Evolutionary conservation across 169 alveolate species (phyloP).

Genomic region (Ichthyophthirius multifiliis): DNA sequence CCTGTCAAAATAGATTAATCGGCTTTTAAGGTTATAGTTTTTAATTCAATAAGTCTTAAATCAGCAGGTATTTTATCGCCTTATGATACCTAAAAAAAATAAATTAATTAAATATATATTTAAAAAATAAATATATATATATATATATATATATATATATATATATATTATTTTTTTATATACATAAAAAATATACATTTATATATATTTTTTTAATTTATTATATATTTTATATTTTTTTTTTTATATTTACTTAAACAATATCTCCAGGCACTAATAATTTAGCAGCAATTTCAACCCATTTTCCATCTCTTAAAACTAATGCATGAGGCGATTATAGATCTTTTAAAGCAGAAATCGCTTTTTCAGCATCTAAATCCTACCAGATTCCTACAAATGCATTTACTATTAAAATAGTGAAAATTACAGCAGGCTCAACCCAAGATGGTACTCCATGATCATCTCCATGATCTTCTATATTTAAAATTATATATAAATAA

Average conservation of each 20-base stretch:
- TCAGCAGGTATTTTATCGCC: constrained; percentile 99
- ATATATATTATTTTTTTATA: not conserved
- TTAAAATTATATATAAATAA: not conserved
- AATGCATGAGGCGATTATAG: constrained; percentile 34
- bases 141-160: too few species aligned
- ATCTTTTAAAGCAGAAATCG: constrained; percentile 23
- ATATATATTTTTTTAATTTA: too few species aligned
- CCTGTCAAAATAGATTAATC: constrained; percentile 97
- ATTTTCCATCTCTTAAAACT: constrained; percentile 87
- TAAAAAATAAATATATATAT: too few species aligned
- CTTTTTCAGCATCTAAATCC: constrained; percentile 97
- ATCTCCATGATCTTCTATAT: constrained; percentile 83
- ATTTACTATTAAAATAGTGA: constrained; percentile 92
- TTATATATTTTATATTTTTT: too few species aligned
- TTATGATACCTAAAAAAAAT: constrained; percentile 37
- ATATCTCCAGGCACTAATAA: constrained; percentile 97
- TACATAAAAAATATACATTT: too few species aligned
- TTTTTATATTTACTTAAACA: constrained; percentile 81
- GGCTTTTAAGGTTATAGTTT: constrained; percentile 92
- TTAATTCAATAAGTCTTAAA: constrained; percentile 90
- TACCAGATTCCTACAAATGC: constrained; percentile 98
- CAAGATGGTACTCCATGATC: constrained; percentile 94
- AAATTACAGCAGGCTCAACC: constrained; percentile 96
- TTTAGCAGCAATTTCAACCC: constrained; percentile 91
- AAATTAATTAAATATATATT: too few species aligned